These are phyloP conservation scores for Olyra latifolia DNA, from an alignment of 176 grass and related monocot species.

Conservation along the genomic window DNA sequence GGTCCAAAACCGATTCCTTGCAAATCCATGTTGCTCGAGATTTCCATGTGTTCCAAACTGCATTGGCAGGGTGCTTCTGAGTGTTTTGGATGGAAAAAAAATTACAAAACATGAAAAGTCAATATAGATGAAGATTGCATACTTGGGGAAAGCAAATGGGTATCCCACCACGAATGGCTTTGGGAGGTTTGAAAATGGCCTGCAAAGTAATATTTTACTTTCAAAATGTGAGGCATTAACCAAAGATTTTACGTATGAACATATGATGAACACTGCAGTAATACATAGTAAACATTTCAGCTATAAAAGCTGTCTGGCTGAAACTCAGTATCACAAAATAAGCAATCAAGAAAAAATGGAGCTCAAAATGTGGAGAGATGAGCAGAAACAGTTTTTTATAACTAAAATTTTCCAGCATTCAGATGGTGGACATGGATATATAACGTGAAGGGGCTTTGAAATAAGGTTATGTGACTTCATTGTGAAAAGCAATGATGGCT, in stretches of 20 bases:
- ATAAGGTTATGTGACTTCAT: background rate
- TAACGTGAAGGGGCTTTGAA: background rate
- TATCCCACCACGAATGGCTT: conserved; percentile 85
- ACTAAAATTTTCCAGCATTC: background rate
- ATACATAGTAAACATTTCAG: background rate
- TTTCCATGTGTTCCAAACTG: conserved; percentile 88
- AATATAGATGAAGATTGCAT: conserved; percentile 39
- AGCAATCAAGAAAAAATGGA: background rate
- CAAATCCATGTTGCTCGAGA: conserved; percentile 93
- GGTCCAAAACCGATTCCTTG: conserved; percentile 66
- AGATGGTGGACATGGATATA: background rate
- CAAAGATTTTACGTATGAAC: background rate
- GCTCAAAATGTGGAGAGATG: background rate
- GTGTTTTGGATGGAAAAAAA: background rate
- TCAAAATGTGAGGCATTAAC: conserved; percentile 7
- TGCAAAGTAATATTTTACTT: conserved; percentile 40
- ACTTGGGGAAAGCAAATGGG: conserved; percentile 98
- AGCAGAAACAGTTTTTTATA: conserved; percentile 2
- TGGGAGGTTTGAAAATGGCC: conserved; percentile 86
- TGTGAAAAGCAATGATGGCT: background rate
- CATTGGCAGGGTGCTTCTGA: conserved; percentile 31
- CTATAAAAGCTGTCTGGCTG: background rate
- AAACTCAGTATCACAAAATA: background rate
- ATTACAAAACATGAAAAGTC: background rate
- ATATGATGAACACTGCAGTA: background rate